Evolutionary conservation across 2,329 filamentous ascomycete genomes (phyloP), one percentile per base, ranked within the genome.

Genomic region (Coniochaeta prunicola): DNA sequence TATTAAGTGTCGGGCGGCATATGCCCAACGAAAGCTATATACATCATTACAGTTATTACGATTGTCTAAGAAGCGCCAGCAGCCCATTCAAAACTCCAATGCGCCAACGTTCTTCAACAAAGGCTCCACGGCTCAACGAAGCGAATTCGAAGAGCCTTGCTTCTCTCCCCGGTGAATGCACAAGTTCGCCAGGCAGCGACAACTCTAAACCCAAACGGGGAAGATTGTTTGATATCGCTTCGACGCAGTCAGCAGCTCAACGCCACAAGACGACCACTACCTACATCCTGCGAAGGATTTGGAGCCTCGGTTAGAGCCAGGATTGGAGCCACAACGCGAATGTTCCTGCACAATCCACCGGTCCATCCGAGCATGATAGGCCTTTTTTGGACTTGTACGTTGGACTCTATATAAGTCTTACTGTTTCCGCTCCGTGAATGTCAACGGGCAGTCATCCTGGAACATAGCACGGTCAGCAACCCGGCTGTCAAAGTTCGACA

Each of bases 371-470:
- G 45, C 45, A 50, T 30, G 9, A 30, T 17, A 4, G 24, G 30
- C 24, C 45, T 50, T 30, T 28, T 28, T 28, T 30, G 17, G 45
- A 28, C 24, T 12, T 21, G 56, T 26, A 26, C 56, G 56, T 26
- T 33, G 12, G 60, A 54, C 38, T 21, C 9, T 34, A 21, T 36
- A 53, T 33, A 30, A 53, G 28, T 36, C n/a, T 68, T 72, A 80
- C 74, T 74, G 80, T 68, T 79, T 76, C 60, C 80, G 75, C 70
- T 79, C 73, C 62, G 76, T 81, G 70, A 94, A 92, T 1, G 87
- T 87, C 67, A 94, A 81, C 59, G 89, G 87, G 76, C 90, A 94
- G 71, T 94, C 88, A 71, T 96, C 91, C 90, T 93, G 64, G 40
- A 21, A 55, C 53, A 55, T 28, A 3, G 4, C n/a, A 24, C 13